Conservation (phyloP, 73 alveolate genomes). For the Diophrys appendiculata region DNA sequence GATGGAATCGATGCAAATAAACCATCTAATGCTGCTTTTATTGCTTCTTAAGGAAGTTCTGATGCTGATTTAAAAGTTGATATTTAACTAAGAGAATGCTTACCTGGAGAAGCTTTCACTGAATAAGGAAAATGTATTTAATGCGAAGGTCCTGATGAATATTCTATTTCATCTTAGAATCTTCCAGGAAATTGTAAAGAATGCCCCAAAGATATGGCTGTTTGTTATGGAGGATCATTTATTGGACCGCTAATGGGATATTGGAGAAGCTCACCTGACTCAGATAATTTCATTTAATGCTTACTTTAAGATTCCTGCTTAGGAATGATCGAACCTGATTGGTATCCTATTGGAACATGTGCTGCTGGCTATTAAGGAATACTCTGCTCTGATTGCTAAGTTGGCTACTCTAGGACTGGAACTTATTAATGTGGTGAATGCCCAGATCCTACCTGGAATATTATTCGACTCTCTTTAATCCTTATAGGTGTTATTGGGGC, state of each 20-base stretch:
- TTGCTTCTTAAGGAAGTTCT: neutral
- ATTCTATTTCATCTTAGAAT: constrained; percentile 2
- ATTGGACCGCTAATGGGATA: constrained; percentile 25
- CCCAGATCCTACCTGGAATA: constrained; percentile 32
- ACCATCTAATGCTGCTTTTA: constrained; percentile 18
- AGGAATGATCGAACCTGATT: constrained; percentile 22
- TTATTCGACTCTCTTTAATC: constrained; percentile 26
- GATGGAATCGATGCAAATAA: constrained; percentile 28
- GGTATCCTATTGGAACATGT: constrained; percentile 27
- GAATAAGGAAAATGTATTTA: constrained; percentile 32
- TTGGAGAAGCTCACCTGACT: constrained; percentile 35
- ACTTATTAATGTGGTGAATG: constrained; percentile 42
- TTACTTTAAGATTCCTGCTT: constrained; percentile 19
- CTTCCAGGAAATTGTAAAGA: constrained; percentile 23
- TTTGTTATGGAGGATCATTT: constrained; percentile 44
- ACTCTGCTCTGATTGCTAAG: constrained; percentile 45
- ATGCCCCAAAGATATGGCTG: constrained; percentile 35
- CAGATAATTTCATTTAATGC: constrained; percentile 23
- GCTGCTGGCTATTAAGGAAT: constrained; percentile 49
- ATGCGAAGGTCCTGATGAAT: constrained; percentile 4
- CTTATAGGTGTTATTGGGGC: constrained; percentile 1
- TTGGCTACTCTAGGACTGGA: constrained; percentile 40
- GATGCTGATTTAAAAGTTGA: neutral
- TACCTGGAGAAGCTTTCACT: constrained; percentile 38
- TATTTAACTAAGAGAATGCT: constrained; percentile 30